phyloP scores from a whole-genome alignment of 805 yeast species.

The Teunomyces atbi region DNA sequence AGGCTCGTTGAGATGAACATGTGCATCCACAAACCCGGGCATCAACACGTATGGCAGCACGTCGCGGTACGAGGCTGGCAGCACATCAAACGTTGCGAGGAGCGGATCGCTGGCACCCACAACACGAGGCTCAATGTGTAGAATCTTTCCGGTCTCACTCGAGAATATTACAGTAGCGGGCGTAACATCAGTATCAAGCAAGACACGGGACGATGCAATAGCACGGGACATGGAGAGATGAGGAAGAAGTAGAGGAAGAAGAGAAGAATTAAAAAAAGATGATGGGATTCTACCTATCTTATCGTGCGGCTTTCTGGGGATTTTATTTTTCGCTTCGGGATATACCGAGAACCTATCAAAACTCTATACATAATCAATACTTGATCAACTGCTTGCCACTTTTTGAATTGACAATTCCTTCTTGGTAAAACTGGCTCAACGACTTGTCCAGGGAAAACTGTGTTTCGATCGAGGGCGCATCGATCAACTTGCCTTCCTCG shows the following conservation, averaged over 20 bases:
- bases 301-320: neutral
- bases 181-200: slow-evolving; percentile 42
- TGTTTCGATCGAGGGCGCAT: slow-evolving; percentile 35
- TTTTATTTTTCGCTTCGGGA: neutral
- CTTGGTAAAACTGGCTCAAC: slow-evolving; percentile 28
- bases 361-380: slow-evolving; percentile 8
- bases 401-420: slow-evolving; percentile 33
- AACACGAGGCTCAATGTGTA: slow-evolving; percentile 43
- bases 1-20: slow-evolving; percentile 93
- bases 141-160: slow-evolving; percentile 48
- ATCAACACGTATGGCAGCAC: slow-evolving; percentile 64
- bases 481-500: slow-evolving; percentile 36
- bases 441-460: slow-evolving; percentile 17
- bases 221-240: slow-evolving; percentile 52
- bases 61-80: slow-evolving; percentile 43
- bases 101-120: slow-evolving; percentile 38
- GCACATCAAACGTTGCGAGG: slow-evolving; percentile 43
- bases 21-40: slow-evolving; percentile 93
- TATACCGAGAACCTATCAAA: neutral
- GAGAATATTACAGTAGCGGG: slow-evolving; percentile 72
- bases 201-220: slow-evolving; percentile 47
- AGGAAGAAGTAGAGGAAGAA: neutral
- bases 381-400: slow-evolving; percentile 39
- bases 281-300: neutral
- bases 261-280: too few relatives aligned